Conservation (phyloP, 768 basidiomycete genomes). For the Pleurotus pulmonarius region DNA sequence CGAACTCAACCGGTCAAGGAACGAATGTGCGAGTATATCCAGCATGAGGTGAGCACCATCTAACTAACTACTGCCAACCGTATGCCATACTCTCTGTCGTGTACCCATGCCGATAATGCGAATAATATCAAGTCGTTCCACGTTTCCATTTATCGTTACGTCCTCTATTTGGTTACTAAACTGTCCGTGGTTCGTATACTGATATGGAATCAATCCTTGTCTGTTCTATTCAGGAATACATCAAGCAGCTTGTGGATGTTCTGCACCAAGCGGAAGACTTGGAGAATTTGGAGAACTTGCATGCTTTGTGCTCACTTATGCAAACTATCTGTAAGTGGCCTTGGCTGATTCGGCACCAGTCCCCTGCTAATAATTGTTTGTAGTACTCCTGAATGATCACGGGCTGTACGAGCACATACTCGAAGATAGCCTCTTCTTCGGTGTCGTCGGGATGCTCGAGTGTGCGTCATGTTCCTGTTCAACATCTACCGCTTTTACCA, state of each 20-base stretch:
- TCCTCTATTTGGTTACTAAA: slow-evolving; percentile 2
- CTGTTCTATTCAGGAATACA: slow-evolving; percentile 63
- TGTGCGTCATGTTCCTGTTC: slow-evolving; percentile 53
- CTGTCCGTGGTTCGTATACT: slow-evolving; percentile 9
- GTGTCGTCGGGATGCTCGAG: slow-evolving; percentile 95
- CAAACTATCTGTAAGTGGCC: slow-evolving; percentile 79
- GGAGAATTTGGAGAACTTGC: slow-evolving; percentile 86
- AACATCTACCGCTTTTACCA: slow-evolving; percentile 9
- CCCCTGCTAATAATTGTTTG: slow-evolving; percentile 6
- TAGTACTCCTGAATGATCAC: slow-evolving; percentile 95
- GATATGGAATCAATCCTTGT: slow-evolving; percentile 24
- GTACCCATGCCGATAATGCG: background rate
- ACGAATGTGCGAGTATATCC: slow-evolving; percentile 86
- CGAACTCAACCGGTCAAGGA: slow-evolving; percentile 75
- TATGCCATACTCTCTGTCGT: slow-evolving; percentile 3
- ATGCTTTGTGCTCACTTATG: slow-evolving; percentile 88
- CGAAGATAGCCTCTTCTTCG: slow-evolving; percentile 88
- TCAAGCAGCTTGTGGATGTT: slow-evolving; percentile 81
- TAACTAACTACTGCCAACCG: slow-evolving; percentile 4
- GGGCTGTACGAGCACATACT: slow-evolving; percentile 92
- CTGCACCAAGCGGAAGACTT: slow-evolving; percentile 89
- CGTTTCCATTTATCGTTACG: background rate
- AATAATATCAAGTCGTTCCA: slow-evolving; percentile 5
- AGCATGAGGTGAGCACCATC: slow-evolving; percentile 61
- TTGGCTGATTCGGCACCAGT: slow-evolving; percentile 9